Evolutionary conservation across 2,329 filamentous ascomycete genomes (phyloP).

Genomic region (Pestalotiopsis sp.): DNA sequence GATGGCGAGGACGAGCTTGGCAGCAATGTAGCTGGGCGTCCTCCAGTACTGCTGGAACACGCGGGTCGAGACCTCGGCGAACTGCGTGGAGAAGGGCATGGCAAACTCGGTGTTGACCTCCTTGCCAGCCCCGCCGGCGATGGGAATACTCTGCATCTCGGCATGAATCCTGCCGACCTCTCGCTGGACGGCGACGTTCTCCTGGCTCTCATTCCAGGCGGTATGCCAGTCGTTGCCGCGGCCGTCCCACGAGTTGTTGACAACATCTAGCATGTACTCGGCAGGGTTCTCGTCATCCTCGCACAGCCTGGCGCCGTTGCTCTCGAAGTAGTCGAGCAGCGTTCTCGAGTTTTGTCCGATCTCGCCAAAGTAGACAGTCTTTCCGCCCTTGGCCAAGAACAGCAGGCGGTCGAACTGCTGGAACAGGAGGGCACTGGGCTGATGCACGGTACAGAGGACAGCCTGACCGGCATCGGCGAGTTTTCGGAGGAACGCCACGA

Average conservation of each 20-base stretch:
- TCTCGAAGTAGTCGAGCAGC: constrained; percentile 58
- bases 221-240: constrained; percentile 39
- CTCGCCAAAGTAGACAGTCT: constrained; percentile 60
- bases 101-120: constrained; percentile 69
- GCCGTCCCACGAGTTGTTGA: constrained; percentile 45
- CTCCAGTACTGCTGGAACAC: constrained; percentile 87
- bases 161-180: constrained; percentile 17
- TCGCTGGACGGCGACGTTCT: constrained; percentile 31
- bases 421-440: constrained; percentile 44
- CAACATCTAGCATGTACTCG: constrained; percentile 61
- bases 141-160: neutral
- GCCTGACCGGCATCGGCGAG: constrained; percentile 48
- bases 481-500: constrained; percentile 69
- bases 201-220: constrained; percentile 54
- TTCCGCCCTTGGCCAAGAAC: constrained; percentile 55
- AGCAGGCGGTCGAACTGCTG: constrained; percentile 53
- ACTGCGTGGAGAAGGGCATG: constrained; percentile 69
- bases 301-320: constrained; percentile 58
- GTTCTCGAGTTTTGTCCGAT: constrained; percentile 52
- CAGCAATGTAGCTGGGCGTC: constrained; percentile 76
- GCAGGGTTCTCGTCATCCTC: constrained; percentile 61
- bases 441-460: constrained; percentile 47
- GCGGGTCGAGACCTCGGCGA: constrained; percentile 65
- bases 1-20: constrained; percentile 65
- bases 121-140: constrained; percentile 18